phyloP scores from a whole-genome alignment of 495 filamentous ascomycete species.

The Cenococcum geophilum region DNA sequence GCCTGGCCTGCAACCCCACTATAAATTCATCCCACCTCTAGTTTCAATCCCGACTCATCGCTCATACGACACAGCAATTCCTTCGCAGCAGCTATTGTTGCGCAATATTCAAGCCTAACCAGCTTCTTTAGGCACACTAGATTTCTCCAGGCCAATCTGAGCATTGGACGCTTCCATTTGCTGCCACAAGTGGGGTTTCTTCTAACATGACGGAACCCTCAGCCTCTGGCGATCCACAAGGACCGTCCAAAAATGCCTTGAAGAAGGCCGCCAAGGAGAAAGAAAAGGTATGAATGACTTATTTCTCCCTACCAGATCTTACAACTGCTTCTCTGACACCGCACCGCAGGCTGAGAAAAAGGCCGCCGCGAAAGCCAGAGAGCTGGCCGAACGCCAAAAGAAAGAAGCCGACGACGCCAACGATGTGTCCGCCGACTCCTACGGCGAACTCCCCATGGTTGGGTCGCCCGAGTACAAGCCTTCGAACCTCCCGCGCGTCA shows the following conservation, averaged over 20 bases:
- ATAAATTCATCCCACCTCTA: not conserved
- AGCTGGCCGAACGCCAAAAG: slow-evolving; percentile 38
- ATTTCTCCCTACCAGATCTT: not conserved
- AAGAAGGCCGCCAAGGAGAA: slow-evolving; percentile 66
- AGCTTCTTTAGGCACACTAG: not conserved
- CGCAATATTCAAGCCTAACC: not conserved
- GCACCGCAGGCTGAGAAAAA: slow-evolving; percentile 33
- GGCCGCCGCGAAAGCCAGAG: slow-evolving; percentile 27
- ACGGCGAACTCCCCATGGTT: slow-evolving; percentile 41
- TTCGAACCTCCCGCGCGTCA: slow-evolving; percentile 25
- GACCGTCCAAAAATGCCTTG: slow-evolving; percentile 56
- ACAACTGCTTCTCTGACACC: not conserved
- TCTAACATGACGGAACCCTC: not conserved
- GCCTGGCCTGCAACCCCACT: not conserved
- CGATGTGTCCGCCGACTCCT: slow-evolving; percentile 40
- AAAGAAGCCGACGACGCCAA: slow-evolving; percentile 35
- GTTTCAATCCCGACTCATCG: not conserved
- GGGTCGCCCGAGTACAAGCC: slow-evolving; percentile 33
- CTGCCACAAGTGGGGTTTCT: not conserved
- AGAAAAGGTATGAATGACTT: slow-evolving; percentile 45
- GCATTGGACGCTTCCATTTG: not conserved
- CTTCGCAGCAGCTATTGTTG: not conserved
- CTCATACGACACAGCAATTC: not conserved
- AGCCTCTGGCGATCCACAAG: slow-evolving; percentile 1
- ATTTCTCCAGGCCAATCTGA: no score